Conservation (phyloP, 2,329 filamentous ascomycete species). For the Botrytis fragariae region DNA sequence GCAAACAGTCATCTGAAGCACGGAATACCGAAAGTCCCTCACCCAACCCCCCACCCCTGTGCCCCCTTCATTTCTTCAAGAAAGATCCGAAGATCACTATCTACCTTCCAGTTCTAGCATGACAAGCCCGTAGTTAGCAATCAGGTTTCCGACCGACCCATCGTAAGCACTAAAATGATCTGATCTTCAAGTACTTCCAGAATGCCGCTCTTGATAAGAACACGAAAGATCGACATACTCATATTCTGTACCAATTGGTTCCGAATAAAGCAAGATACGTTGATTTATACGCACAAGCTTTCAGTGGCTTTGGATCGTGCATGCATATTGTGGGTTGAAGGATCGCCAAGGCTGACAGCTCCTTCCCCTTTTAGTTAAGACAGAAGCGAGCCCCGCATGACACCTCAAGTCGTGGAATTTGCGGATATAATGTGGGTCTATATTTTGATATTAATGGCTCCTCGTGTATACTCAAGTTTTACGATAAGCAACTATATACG, state of each 20-base stretch:
- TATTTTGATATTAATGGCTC: background rate
- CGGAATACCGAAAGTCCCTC: background rate
- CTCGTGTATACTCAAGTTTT: background rate
- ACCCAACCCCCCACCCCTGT: background rate
- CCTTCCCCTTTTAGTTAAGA: conserved; percentile 3
- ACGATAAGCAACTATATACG: background rate
- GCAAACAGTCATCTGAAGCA: background rate
- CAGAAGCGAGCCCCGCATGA: background rate
- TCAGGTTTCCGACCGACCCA: too few species aligned
- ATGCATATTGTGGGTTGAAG: conserved; percentile 10
- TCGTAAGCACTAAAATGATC: background rate
- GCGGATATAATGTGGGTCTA: background rate
- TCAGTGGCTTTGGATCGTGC: background rate
- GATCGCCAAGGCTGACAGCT: background rate
- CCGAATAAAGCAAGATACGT: background rate
- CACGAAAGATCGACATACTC: background rate
- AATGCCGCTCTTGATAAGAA: background rate
- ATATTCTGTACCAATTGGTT: background rate
- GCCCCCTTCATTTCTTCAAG: background rate
- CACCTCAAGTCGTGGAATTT: background rate
- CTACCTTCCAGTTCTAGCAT: background rate
- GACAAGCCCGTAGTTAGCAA: background rate
- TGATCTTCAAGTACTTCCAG: background rate
- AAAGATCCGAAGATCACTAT: background rate
- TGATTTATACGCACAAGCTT: background rate